A percentile compares a stretch with the other conserved stretches of the same genome.
phyloP scores from a whole-genome alignment of 78 protist genomes.

The Dictyostelium discoideum region DNA sequence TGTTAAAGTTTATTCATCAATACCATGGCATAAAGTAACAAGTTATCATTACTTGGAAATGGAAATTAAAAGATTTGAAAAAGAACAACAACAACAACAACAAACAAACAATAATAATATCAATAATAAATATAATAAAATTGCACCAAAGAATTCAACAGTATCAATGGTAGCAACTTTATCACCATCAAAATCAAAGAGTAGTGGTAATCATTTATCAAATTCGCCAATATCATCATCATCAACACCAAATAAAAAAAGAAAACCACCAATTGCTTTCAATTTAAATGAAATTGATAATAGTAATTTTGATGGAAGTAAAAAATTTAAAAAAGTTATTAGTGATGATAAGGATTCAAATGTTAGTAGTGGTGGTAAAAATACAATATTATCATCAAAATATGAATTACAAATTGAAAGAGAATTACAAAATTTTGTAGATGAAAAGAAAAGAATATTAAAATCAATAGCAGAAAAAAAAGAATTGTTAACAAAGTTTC shows the following conservation, averaged over 20 bases:
- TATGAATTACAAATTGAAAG: slow-evolving; percentile 8
- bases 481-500: not conserved
- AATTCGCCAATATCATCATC: not conserved
- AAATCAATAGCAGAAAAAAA: slow-evolving; percentile 1
- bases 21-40: slow-evolving; percentile 16
- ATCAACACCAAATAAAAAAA: slow-evolving; percentile 9
- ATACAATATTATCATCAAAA: not conserved
- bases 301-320: not conserved
- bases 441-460: slow-evolving; percentile 22
- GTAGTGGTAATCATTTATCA: not conserved
- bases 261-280: slow-evolving; percentile 1
- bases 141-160: slow-evolving; percentile 1
- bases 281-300: not conserved
- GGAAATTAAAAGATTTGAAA: not conserved
- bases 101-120: not conserved
- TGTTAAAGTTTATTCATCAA: not conserved
- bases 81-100: not conserved
- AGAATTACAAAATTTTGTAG: not conserved
- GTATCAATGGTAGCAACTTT: slow-evolving; percentile 8
- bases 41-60: not conserved
- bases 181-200: slow-evolving; percentile 1
- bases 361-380: not conserved
- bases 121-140: not conserved
- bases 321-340: not conserved
- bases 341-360: not conserved